Conservation (phyloP, 1,284 basidiomycete species). For the Cryptococcus sp. region DNA sequence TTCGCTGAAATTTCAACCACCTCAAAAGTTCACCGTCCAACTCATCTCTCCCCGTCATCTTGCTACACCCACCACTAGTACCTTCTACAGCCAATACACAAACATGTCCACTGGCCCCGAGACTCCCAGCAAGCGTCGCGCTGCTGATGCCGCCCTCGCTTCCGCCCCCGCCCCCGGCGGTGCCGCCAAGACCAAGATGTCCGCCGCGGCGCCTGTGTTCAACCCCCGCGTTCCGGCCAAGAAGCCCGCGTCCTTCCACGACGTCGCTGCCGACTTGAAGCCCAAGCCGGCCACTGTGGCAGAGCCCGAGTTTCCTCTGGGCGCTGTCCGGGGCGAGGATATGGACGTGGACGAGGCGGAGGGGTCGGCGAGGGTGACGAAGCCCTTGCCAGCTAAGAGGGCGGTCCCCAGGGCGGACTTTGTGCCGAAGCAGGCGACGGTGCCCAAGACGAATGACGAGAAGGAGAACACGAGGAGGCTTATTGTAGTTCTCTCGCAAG, state of each 20-base stretch:
- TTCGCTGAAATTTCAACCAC: conserved; percentile 15
- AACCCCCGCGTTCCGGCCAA: conserved; percentile 21
- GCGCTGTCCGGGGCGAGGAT: background rate
- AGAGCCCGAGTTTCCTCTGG: background rate
- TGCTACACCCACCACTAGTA: background rate
- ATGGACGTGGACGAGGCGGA: conserved; percentile 12
- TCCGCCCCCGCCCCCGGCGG: conserved; percentile 12
- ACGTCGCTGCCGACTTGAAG: conserved; percentile 14
- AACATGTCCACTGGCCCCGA: conserved; percentile 19
- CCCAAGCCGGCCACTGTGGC: background rate
- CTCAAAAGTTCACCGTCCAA: background rate
- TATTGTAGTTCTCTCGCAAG: conserved; percentile 73
- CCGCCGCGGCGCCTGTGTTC: conserved; percentile 43
- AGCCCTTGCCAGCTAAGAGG: conserved; percentile 24
- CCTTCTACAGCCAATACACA: background rate
- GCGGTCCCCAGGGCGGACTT: conserved; percentile 39
- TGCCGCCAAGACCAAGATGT: conserved; percentile 46
- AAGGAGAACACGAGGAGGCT: conserved; percentile 66
- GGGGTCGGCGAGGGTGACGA: conserved; percentile 35
- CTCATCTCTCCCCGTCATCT: background rate
- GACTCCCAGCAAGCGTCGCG: conserved; percentile 32
- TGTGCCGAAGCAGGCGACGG: conserved; percentile 58
- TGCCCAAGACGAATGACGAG: conserved; percentile 60
- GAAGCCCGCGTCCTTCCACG: conserved; percentile 14
- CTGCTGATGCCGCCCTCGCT: conserved; percentile 19